Evolutionary conservation across 1,139 yeast species (phyloP), one percentile per base, ranked within the genome.

Genomic region (Yamadazyma pseudoaaseri): DNA sequence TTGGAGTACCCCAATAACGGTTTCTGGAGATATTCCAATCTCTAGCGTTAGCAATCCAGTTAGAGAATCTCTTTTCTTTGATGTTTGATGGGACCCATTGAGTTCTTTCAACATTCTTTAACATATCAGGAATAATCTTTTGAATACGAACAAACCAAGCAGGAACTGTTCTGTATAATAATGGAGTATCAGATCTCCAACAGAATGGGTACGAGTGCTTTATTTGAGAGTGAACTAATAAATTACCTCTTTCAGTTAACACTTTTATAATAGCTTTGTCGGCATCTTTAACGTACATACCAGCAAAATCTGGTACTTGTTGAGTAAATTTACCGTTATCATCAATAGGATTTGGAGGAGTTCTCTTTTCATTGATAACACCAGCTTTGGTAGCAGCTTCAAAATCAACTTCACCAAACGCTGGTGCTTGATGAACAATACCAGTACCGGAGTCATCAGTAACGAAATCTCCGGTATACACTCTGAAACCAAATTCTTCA

Each of bases 1-100:
- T 82, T 42, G 99, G 99, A 27, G 97, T 92, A 70, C 99, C 99
- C 99, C 99, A 92, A 66, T 92, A 92, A 65, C 99, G 80, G 71
- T 92, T 92, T 76, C 99, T 85, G 14, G 97, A 89, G 46, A 92
- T 77, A 60, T 92, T 92, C 99, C 99, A 92, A 65, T 92, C 99
- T 63, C 99, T 85, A 33, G 98, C 98, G 54, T 90, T 90, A 48
- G 92, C 86, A 60, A 92, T 86, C 99, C 99, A 92, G 70, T 90
- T 92, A 34, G 94, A 79, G 53, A 92, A 92, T 64, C 99, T 80
- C 64, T 94, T 94, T 51, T 89, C 97, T 66, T 89, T 87, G 52
- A 94, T 84, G 52, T 72, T 75, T 43, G 70, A 70, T 42, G 99
- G 99, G 48, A 92, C 97, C 99, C 99, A 92, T 62, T 79, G 80